Evolutionary conservation across 2,329 filamentous ascomycete species (phyloP), one percentile per base, ranked within the genome.

Genomic region (Xylariaceae sp.): DNA sequence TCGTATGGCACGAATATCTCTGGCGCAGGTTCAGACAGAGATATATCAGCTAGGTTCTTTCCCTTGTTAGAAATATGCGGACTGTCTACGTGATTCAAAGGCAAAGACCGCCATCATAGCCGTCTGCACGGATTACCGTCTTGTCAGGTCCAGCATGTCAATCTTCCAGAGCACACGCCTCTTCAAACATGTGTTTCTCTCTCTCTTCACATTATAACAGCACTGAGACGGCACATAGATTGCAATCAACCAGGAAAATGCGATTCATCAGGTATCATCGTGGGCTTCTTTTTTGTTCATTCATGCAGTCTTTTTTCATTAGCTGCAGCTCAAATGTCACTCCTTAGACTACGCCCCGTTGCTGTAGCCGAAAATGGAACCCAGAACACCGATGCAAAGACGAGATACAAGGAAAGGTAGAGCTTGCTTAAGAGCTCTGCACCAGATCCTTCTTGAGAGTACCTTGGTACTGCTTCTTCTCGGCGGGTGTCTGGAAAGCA

Each of bases 381-480:
- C 75, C 74, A 68, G 70, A 70, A 80, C 77, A 80, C 77, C 77
- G 68, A 73, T 78, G 74, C 74, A 75, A 75, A 74, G 66, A 68
- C 66, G 67, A 73, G 60, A 65, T 66, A 73, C 66, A 71, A 72
- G 66, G 66, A 74, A 74, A 72, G 48, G 60, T 58, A 56, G 54
- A 60, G 51, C 57, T 52, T 52, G 51, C 56, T 66, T 73, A 74
- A 57, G 69, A 68, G 68, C 62, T 77, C 75, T 63, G 75, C 60
- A 70, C 74, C 54, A 83, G 72, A 67, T 99, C 94, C 90, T 97
- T 99, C 90, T 99, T 99, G 89, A 99, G 90, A 53, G 90, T 95
- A 80, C 94, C 94, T 78, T 96, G 75, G 83, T 90, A 94, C 74
- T 90, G 85, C 80, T 88, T 89, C 90, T 99, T 99, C 88, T 99